Base-by-base conservation (phyloP, 495 filamentous ascomycete genomes). In the Staphylotrichum longicolle region DNA sequence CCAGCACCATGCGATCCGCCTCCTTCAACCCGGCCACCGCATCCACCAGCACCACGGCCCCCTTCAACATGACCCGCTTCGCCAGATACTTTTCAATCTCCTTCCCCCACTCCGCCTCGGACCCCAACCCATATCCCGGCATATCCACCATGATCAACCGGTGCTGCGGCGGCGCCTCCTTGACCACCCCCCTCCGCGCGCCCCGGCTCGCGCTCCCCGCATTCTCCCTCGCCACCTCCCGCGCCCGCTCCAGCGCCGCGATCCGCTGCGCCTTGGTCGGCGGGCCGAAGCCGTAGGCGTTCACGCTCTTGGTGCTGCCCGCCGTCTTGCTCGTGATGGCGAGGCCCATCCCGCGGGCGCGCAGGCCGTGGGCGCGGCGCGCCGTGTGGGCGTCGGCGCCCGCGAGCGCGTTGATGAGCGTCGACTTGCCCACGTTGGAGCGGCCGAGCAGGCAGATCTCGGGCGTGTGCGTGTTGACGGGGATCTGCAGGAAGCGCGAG, bases 401-500 rank as follows among this genome's bases (percentile, higher is more conserved):
- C 61, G 93, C 82, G 7, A 98, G 77, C 2, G 88, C 88, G 71
- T 98, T 98, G 61, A 98, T 77, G 32, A 98, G 78, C 7, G 86
- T 89, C 37, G 88, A 92, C 72, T 98, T 98, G 42, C 93, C 94
- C 33, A 95, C 93, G 72, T 98, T 97, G 39, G 88, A 92, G 47
- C 91, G 85, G 49, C 94, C 94, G 1, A 84, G 64, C 20, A 85
- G 68, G 65, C 80, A 80, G 53, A 86, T 70, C 68, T 91, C 87
- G 48, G 86, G 86, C 12, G 82, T 75, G 57, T 76, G 70, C 12
- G 72, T 74, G 49, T 84, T 83, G 61, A 75, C 74, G 44, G 76
- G 78, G 27, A 89, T 82, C n/a, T 82, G 78, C 63, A 87, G 86
- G 68, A 96, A 96, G 63, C 86, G 83, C 44, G 78, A 75, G 5